phyloP scores from a whole-genome alignment of 2,329 filamentous ascomycete species.

The Sarocladium strictum region DNA sequence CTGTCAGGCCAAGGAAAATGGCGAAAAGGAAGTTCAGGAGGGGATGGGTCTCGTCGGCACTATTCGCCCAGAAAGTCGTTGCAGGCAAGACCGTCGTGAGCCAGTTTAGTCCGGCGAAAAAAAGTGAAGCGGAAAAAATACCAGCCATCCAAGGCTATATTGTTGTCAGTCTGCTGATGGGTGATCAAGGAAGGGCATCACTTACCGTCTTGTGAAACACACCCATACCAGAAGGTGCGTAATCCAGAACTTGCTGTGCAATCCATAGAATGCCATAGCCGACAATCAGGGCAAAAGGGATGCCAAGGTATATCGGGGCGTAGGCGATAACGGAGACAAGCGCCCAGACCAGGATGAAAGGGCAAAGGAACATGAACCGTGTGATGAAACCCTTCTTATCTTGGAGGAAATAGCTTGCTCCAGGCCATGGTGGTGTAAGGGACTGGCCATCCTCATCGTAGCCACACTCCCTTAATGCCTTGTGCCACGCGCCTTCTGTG shows the following conservation, averaged over 20 bases:
- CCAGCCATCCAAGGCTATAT: slow-evolving; percentile 80
- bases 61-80: slow-evolving; percentile 18
- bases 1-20: slow-evolving; percentile 56
- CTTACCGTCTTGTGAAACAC: slow-evolving; percentile 81
- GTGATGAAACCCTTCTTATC: slow-evolving; percentile 73
- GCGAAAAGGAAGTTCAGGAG: slow-evolving; percentile 74
- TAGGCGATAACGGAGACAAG: slow-evolving; percentile 67
- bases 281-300: slow-evolving; percentile 64
- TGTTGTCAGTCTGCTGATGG: slow-evolving; percentile 11
- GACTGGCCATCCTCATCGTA: slow-evolving; percentile 74
- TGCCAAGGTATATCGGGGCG: slow-evolving; percentile 65
- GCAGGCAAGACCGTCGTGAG: slow-evolving; percentile 62
- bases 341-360: slow-evolving; percentile 68
- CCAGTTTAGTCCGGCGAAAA: slow-evolving; percentile 75
- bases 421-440: slow-evolving; percentile 63
- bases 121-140: slow-evolving; percentile 83
- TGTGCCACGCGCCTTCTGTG: slow-evolving; percentile 73
- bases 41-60: slow-evolving; percentile 40
- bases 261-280: slow-evolving; percentile 70
- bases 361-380: slow-evolving; percentile 86
- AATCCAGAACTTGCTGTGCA: slow-evolving; percentile 71
- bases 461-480: slow-evolving; percentile 76
- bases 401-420: slow-evolving; percentile 65
- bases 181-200: slow-evolving; percentile 16
- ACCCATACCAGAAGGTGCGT: slow-evolving; percentile 83